Conservation (phyloP, 2,329 filamentous ascomycete genomes). For the Nectriaceae sp. region DNA sequence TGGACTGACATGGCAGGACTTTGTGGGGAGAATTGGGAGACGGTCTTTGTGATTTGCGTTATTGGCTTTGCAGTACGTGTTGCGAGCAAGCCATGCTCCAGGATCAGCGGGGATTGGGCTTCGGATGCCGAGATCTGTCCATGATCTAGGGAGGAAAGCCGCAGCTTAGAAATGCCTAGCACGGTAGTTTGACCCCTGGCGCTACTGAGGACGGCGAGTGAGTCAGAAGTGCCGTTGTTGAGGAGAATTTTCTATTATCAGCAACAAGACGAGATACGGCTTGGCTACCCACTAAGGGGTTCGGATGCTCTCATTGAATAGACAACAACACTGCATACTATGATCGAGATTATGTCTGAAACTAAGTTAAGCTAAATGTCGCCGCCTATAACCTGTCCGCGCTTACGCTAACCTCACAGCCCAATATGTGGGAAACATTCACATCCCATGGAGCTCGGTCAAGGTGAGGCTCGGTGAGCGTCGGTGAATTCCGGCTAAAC, state of each 20-base stretch:
- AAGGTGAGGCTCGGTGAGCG: not conserved
- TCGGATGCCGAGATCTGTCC: not conserved
- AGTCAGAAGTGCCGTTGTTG: not conserved
- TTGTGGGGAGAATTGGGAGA: conserved; percentile 16
- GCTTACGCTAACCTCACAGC: not conserved
- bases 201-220: not conserved
- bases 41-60: no score
- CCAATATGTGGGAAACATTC: not conserved
- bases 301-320: no score
- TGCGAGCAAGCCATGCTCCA: no score
- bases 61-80: not conserved
- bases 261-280: no score
- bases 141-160: not conserved
- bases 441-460: not conserved
- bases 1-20: conserved; percentile 14
- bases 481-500: conserved; percentile 24
- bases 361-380: no score
- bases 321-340: no score
- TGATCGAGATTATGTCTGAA: no score
- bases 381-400: no score
- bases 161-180: not conserved
- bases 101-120: not conserved
- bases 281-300: no score
- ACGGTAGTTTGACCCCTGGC: not conserved
- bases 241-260: not conserved